These are phyloP conservation scores for Camellia granthamiana DNA, from an alignment of 148 eudicot species.

Conservation along the genomic window DNA sequence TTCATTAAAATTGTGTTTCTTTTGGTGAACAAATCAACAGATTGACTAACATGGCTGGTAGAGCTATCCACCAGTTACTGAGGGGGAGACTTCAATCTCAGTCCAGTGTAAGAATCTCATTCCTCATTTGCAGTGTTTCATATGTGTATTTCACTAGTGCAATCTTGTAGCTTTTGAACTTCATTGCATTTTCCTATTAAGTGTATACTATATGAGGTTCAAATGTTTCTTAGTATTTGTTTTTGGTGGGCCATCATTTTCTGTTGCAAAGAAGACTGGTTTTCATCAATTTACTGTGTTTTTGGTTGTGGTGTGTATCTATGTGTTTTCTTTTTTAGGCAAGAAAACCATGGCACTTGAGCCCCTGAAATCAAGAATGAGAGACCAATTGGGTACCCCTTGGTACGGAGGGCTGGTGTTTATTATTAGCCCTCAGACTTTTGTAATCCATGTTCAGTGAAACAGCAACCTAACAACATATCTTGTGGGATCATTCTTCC, in stretches of 20 bases:
- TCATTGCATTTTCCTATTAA: neutral
- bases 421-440: no score
- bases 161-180: neutral
- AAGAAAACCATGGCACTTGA: neutral
- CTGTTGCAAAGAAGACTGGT: neutral
- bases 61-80: conserved; percentile 47
- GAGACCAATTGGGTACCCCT: no score
- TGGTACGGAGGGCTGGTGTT: no score
- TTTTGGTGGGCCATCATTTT: neutral
- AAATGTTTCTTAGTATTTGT: neutral
- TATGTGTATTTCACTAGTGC: neutral
- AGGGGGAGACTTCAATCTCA: conserved; percentile 46
- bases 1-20: neutral
- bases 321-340: neutral
- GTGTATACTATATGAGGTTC: neutral
- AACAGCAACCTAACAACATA: no score
- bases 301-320: neutral
- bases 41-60: conserved; percentile 49
- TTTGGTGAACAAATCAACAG: conserved; percentile 5
- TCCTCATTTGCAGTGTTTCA: neutral
- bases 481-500: neutral
- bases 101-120: conserved; percentile 30
- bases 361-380: no score
- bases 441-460: no score
- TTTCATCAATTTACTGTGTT: neutral